Percentiles rank a stretch among this genome's conserved stretches.
Evolutionary conservation across 768 basidiomycete species (phyloP).

Genomic region (Tylopilus rubrobrunneus): DNA sequence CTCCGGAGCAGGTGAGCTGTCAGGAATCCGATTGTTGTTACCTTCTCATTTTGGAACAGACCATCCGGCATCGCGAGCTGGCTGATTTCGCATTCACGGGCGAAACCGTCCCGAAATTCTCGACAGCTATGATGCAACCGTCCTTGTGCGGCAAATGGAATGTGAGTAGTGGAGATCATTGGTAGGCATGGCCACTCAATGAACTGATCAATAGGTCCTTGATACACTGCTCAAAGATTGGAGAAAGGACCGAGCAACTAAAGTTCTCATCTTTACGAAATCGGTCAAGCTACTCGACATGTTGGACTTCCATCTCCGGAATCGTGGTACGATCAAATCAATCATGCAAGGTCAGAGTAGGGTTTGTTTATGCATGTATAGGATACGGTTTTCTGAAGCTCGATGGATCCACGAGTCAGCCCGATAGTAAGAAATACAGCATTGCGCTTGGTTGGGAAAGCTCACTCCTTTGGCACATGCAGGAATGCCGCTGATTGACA

Average conservation of each 20-base stretch:
- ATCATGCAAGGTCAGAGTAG: background rate
- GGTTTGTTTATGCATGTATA: constrained; percentile 15
- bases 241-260: constrained; percentile 66
- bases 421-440: constrained; percentile 50
- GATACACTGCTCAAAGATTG: constrained; percentile 62
- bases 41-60: constrained; percentile 20
- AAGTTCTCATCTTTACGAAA: constrained; percentile 92
- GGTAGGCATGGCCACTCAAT: background rate
- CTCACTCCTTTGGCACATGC: background rate
- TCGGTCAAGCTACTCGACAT: constrained; percentile 87
- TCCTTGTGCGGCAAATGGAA: constrained; percentile 83
- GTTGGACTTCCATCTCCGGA: constrained; percentile 71
- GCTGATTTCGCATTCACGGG: constrained; percentile 61
- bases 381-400: constrained; percentile 66
- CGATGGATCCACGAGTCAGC: constrained; percentile 71
- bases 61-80: constrained; percentile 57
- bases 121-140: constrained; percentile 57
- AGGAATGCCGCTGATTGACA: constrained; percentile 87
- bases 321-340: constrained; percentile 36
- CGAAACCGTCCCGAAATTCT: constrained; percentile 53
- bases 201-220: constrained; percentile 50
- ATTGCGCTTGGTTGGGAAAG: background rate
- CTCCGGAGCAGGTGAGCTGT: constrained; percentile 55
- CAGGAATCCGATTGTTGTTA: background rate
- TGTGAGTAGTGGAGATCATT: constrained; percentile 40